Base-by-base conservation (phyloP, 441 rosid species). In the Brassica hybrid region DNA sequence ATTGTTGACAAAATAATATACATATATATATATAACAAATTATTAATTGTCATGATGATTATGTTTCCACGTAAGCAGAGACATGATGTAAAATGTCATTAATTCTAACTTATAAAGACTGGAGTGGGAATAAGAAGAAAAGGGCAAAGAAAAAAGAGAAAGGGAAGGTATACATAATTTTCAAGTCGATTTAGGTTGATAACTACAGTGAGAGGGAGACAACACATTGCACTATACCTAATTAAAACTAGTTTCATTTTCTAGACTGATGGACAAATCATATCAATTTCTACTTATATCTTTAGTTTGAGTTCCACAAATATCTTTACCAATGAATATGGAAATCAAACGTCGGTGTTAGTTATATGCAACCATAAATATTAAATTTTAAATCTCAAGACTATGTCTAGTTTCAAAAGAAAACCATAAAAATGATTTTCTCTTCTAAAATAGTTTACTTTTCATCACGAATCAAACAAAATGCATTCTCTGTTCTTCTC, bases 181-280 rank as follows among this genome's bases (percentile, higher is more conserved):
- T 76, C 43, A 69, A 62, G 69, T 76, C 74, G 69, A 61, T 76
- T 41, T 62, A 52, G 65, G 64, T 61, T 76, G 74, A 76, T 69
- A 76, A 69, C 27, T 69, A 76, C 74, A 76, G 74, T 54, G 63
- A 69, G 57, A 52, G 4, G 67, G 69, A 62, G 76, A 75, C 21
- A 45, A 36, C 41, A 64, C 76, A 74, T 74, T 77, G 74, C 80
- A 38, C 72, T 56, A 71, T 52, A 63, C 76, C 78, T 23, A 70
- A 68, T 19, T 75, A 56, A 72, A 80, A 85, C 83, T 83, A 82
- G 78, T 52, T 41, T 68, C 78, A 72, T 73, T 75, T 54, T 72
- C 81, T 65, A 34, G 65, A 70, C 17, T 63, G 38, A 70, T 57
- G 60, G 67, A 62, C 76, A 71, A 75, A 41, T 70, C 77, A 52